Evolutionary conservation across 1,284 basidiomycete genomes (phyloP), one percentile per base, ranked within the genome.

Genomic region (Apiotrichum sp.): DNA sequence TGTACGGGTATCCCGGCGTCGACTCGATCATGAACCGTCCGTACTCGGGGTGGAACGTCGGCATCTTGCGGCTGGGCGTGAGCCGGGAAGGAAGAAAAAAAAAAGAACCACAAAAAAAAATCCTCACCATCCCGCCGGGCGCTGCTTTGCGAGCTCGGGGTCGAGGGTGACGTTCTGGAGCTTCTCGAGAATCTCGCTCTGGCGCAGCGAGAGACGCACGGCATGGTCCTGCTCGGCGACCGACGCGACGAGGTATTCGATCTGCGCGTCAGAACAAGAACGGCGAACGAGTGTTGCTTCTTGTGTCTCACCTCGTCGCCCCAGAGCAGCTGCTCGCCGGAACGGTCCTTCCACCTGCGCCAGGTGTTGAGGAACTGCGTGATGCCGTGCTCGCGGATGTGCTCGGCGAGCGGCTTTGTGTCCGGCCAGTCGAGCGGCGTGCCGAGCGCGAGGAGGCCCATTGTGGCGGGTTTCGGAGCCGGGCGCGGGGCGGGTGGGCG

Each of bases 11-110:
- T 3, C 96, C 96, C 0, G 96, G 96, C 0, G 95, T 99, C 6
- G 91, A 93, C 76, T 99, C 96, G 55, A 98, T 82, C 96, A 99
- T 99, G 80, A 91, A 98, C 42, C 93, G 84, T 49, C 95, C 96
- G 78, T 95, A 98, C 76, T 99, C 96, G 13, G 95, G 95, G 72
- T 98, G 96, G 72, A 96, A 98, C n/a, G 87, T 89, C 3, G 93
- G 93, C 32, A 92, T 82, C 22, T 84, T 80, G 38, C 83, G 79
- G 47, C 88, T 93, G 57, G 40, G 38, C 10, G 31, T 39, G 7
- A 22, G 22, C 22, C 22, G 22, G 22, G 22, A 22, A 22, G 22
- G 22, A 22, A 22, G 22, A 22, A 22, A 22, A 22, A 22, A 22
- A 22, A 22, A 22, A 22, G 22, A 22, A 22, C 22, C 22, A 22